Percentiles rank a stretch among this genome's conserved stretches.
Conservation (phyloP, 306 rosid species). For the Cucumis melo region DNA sequence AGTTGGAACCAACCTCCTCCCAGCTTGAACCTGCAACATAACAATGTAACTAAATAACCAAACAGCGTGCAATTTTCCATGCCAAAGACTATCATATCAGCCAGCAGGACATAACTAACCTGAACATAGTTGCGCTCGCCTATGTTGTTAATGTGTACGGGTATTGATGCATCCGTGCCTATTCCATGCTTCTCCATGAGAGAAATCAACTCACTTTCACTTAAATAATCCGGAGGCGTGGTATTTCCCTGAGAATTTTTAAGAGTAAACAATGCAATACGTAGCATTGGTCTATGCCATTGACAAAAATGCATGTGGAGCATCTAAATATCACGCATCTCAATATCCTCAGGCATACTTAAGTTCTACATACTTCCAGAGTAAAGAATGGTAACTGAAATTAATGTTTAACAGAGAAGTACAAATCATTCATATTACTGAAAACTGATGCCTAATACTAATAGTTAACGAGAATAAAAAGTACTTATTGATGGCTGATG, state of each 20-base stretch:
- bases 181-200: constrained; percentile 95
- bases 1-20: constrained; percentile 82
- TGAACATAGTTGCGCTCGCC: constrained; percentile 95
- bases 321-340: neutral
- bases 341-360: neutral
- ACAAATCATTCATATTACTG: neutral
- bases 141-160: constrained; percentile 93
- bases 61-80: neutral
- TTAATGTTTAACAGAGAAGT: neutral
- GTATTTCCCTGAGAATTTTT: constrained; percentile 62
- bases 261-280: neutral
- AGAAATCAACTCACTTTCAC: constrained; percentile 90
- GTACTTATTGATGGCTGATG: neutral
- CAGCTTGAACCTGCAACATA: constrained; percentile 77
- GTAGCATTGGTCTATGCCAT: neutral
- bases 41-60: constrained; percentile 13
- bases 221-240: constrained; percentile 75
- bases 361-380: neutral
- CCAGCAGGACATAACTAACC: constrained; percentile 23
- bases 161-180: constrained; percentile 94
- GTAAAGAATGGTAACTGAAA: neutral
- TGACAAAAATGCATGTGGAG: neutral
- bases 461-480: neutral
- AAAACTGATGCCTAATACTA: neutral
- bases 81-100: neutral